A percentile compares a stretch with the other conserved stretches of the same genome.
These are phyloP conservation scores for Cyberlindnera bimundalis DNA, from an alignment of 805 yeast genomes.

Conservation along the genomic window DNA sequence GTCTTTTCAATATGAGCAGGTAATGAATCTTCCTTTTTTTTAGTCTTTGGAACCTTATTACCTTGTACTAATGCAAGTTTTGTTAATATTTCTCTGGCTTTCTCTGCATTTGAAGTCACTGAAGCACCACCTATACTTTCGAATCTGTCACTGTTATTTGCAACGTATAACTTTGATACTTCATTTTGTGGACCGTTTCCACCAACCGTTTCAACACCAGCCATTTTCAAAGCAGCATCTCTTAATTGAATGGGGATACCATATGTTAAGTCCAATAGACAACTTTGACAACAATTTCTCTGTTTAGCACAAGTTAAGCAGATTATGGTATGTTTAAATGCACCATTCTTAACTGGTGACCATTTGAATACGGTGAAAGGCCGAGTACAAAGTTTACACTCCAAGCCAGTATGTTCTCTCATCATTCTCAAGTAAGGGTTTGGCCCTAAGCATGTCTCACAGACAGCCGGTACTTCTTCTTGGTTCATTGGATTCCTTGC, in stretches of 20 bases:
- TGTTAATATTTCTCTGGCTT: constrained; percentile 49
- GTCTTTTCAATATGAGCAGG: constrained; percentile 26
- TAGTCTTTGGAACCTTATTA: constrained; percentile 13
- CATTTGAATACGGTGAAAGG: constrained; percentile 82
- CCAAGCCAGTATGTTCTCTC: constrained; percentile 67
- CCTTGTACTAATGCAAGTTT: constrained; percentile 34
- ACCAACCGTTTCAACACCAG: constrained; percentile 40
- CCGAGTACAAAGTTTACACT: constrained; percentile 81
- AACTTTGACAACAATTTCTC: constrained; percentile 82
- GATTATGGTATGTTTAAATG: constrained; percentile 59
- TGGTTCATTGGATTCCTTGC: background rate
- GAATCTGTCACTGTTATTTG: constrained; percentile 42
- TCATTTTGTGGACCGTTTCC: constrained; percentile 44
- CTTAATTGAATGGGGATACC: constrained; percentile 77
- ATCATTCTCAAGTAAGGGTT: constrained; percentile 67
- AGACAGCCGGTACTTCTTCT: constrained; percentile 52
- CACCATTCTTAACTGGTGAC: constrained; percentile 47
- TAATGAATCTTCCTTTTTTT: constrained; percentile 10
- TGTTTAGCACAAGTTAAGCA: constrained; percentile 79
- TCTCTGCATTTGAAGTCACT: constrained; percentile 31
- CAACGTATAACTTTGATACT: constrained; percentile 53
- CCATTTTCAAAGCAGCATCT: constrained; percentile 76
- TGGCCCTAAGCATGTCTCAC: constrained; percentile 70
- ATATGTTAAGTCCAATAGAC: constrained; percentile 78
- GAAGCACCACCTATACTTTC: constrained; percentile 36